A percentile compares a stretch with the other conserved stretches of the same genome.
phyloP scores from a whole-genome alignment of 1,139 yeast species.

The Pichia sp. region DNA sequence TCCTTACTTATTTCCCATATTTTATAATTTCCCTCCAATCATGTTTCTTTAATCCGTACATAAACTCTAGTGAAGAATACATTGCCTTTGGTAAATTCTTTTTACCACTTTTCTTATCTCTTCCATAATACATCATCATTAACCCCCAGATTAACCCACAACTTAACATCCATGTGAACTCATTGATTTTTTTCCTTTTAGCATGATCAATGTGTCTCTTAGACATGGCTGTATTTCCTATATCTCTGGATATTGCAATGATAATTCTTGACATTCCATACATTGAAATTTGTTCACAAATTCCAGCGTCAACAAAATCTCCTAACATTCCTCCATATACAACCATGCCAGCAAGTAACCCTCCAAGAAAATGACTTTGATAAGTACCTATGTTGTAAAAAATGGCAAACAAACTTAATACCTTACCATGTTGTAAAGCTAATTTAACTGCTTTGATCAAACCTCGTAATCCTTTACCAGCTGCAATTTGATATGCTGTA shows the following conservation, averaged over 20 bases:
- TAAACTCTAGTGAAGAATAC: conserved; percentile 65
- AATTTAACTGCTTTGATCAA: conserved; percentile 40
- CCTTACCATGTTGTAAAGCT: conserved; percentile 59
- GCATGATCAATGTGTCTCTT: conserved; percentile 17
- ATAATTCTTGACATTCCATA: conserved; percentile 53
- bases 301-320: conserved; percentile 8
- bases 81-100: conserved; percentile 49
- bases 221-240: conserved; percentile 20
- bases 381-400: conserved; percentile 41
- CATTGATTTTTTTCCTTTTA: conserved; percentile 33
- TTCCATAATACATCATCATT: conserved; percentile 68
- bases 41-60: conserved; percentile 45
- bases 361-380: not conserved
- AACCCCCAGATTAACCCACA: conserved; percentile 72
- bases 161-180: conserved; percentile 54
- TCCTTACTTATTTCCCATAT: conserved; percentile 8
- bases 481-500: conserved; percentile 39
- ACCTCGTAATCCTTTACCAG: conserved; percentile 42
- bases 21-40: conserved; percentile 27
- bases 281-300: conserved; percentile 42
- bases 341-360: conserved; percentile 56
- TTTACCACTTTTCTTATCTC: conserved; percentile 27
- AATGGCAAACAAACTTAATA: conserved; percentile 61
- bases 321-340: conserved; percentile 51
- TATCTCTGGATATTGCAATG: conserved; percentile 43